Conservation (phyloP, 805 yeast genomes). For the Wickerhamiella vanderwaltii region DNA sequence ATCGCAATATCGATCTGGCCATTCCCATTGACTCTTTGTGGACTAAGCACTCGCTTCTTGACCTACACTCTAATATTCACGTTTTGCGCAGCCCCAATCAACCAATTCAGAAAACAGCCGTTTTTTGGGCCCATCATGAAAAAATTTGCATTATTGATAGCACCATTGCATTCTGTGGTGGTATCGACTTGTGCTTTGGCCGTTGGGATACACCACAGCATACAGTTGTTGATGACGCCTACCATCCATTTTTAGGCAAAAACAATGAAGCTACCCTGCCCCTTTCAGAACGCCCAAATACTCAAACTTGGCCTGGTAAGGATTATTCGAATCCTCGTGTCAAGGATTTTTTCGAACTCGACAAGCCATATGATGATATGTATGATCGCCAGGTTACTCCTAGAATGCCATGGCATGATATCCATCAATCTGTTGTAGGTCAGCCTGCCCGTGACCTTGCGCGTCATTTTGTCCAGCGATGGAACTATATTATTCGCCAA, state of each 20-base stretch:
- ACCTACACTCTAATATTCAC: conserved; percentile 73
- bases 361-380: conserved; percentile 83
- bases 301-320: conserved; percentile 84
- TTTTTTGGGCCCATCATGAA: conserved; percentile 99
- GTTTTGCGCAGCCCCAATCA: conserved; percentile 94
- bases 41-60: conserved; percentile 85
- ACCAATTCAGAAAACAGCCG: conserved; percentile 69
- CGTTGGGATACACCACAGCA: conserved; percentile 96
- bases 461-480: conserved; percentile 91
- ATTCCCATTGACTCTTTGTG: conserved; percentile 89
- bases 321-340: conserved; percentile 95
- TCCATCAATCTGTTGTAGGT: conserved; percentile 91
- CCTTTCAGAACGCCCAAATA: conserved; percentile 19
- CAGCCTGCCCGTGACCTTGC: conserved; percentile 87
- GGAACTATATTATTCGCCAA: conserved; percentile 88
- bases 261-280: conserved; percentile 12
- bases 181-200: conserved; percentile 91
- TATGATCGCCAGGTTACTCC: conserved; percentile 71
- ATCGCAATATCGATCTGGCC: conserved; percentile 86
- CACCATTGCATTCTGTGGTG: conserved; percentile 83
- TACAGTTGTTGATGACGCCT: conserved; percentile 65
- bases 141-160: conserved; percentile 79
- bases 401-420: conserved; percentile 99
- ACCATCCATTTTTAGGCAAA: conserved; percentile 27
- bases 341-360: conserved; percentile 68